These are phyloP conservation scores for Pilasporangium apinafurcum DNA, from an alignment of 352 stramenopile species.

Conservation along the genomic window DNA sequence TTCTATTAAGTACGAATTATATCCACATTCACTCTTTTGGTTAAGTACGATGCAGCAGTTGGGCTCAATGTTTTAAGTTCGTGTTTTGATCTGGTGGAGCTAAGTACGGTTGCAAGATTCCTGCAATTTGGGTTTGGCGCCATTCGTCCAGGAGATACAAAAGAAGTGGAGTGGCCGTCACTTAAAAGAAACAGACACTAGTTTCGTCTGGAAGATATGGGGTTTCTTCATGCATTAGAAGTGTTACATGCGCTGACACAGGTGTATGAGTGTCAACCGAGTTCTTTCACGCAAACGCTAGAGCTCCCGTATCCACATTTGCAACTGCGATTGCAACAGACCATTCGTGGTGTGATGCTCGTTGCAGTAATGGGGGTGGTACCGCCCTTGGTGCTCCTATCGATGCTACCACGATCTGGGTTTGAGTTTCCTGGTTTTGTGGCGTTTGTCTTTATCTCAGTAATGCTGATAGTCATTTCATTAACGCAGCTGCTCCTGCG, in stretches of 20 bases:
- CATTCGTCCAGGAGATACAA: no score
- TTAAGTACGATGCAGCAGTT: background rate
- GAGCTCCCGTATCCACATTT: constrained; percentile 28
- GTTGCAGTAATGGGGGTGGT: constrained; percentile 10
- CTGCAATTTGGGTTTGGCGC: background rate
- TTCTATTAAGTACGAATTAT: background rate
- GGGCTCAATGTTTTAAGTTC: no score
- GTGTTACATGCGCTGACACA: constrained; percentile 34
- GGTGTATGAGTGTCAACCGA: constrained; percentile 12
- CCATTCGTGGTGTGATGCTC: constrained; percentile 35
- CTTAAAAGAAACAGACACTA: no score
- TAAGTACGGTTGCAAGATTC: constrained; percentile 1
- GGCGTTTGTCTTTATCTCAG: constrained; percentile 13
- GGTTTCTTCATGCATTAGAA: constrained; percentile 39
- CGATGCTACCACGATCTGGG: constrained; percentile 21
- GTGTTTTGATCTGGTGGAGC: no score
- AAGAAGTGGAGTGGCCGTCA: no score
- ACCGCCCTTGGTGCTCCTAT: constrained; percentile 19
- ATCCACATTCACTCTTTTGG: background rate
- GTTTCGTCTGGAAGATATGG: constrained; percentile 14
- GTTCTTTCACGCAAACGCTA: background rate
- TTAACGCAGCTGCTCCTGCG: constrained; percentile 28
- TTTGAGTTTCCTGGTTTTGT: constrained; percentile 20
- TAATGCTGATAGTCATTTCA: constrained; percentile 11
- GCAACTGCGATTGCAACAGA: constrained; percentile 50